Evolutionary conservation across 2,329 filamentous ascomycete genomes (phyloP), one percentile per base, ranked within the genome.

Genomic region (Aspergillus transmontanensis): DNA sequence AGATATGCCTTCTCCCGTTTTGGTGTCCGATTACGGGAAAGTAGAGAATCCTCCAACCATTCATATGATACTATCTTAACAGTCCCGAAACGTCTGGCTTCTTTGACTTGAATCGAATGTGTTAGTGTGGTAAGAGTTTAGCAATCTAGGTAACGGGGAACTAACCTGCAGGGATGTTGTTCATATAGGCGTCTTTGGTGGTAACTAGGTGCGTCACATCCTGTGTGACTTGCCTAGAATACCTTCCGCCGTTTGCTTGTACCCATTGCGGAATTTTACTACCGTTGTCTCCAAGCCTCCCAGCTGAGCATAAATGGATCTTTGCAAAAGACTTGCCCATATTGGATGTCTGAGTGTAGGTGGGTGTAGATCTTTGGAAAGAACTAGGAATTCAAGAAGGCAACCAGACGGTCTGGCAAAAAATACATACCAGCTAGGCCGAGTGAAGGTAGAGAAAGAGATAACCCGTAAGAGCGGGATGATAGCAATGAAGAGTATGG

Each of bases 171-270:
- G 82, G 75, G 63, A 75, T 74, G 1, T 81, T 71, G 7, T 81
- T 76, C 65, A 84, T 83, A 75, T 87, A 93, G 19, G 89, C 85
- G 39, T 87, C 83, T 57, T 84, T 80, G 0, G 86, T 87, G 59
- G 87, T 86, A 26, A 97, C 83, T 0, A 97, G 79, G 76, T 96
- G 93, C 0, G 93, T 96, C 11, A 90, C 86, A 0, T 80, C 70
- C 0, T 81, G 73, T 30, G 81, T 81, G 21, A 92, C 77, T 0
- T 81, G 78, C 1, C 80, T 73, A 0, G 80, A 77, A 72, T 88
- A 90, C 1, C 62, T 75, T 1, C 90, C 93, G 7, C 86, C 87
- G 62, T 90, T 86, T 4, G 81, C 72, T 4, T 80, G 79, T 11
- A 92, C 83, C 91, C 92, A 96, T 45, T 81, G 80, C 41, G 82